phyloP scores from a whole-genome alignment of 306 rosid genomes.

The Malus domestica region DNA sequence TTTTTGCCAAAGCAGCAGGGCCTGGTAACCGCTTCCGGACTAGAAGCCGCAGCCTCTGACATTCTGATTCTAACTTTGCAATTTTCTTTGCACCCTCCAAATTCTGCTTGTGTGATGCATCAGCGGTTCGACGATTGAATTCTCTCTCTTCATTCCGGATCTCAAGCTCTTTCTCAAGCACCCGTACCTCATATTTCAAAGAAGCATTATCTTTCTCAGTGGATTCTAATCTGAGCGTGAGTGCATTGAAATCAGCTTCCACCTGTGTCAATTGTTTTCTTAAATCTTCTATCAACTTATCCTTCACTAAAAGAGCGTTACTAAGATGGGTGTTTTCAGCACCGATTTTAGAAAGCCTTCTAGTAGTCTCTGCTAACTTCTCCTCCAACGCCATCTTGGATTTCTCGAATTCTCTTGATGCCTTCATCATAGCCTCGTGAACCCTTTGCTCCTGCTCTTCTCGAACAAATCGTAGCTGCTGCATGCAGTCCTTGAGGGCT shows the following conservation, averaged over 20 bases:
- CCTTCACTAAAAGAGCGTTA: constrained; percentile 54
- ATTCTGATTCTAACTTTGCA: constrained; percentile 81
- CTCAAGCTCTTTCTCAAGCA: constrained; percentile 86
- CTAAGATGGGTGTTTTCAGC: constrained; percentile 54
- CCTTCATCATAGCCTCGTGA: constrained; percentile 65
- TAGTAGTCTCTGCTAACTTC: constrained; percentile 48
- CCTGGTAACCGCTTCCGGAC: constrained; percentile 84
- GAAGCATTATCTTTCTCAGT: constrained; percentile 60
- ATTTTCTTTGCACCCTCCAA: constrained; percentile 65
- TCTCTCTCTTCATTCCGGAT: constrained; percentile 92
- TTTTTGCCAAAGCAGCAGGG: constrained; percentile 79
- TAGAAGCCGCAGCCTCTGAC: constrained; percentile 79
- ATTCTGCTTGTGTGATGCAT: constrained; percentile 70
- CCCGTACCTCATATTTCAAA: constrained; percentile 64
- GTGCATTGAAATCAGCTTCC: constrained; percentile 51
- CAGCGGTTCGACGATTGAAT: constrained; percentile 60
- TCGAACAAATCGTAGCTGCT: constrained; percentile 73
- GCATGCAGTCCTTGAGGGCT: constrained; percentile 86
- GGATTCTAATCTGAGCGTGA: constrained; percentile 56
- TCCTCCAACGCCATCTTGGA: constrained; percentile 47
- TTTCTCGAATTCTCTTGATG: constrained; percentile 63
- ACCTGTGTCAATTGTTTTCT: constrained; percentile 43
- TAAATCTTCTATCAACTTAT: constrained; percentile 57
- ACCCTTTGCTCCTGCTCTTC: constrained; percentile 78
- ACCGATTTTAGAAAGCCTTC: constrained; percentile 50